Evolutionary conservation across 495 filamentous ascomycete species (phyloP), one percentile per base, ranked within the genome.

Genomic region (Bacidia rubella): DNA sequence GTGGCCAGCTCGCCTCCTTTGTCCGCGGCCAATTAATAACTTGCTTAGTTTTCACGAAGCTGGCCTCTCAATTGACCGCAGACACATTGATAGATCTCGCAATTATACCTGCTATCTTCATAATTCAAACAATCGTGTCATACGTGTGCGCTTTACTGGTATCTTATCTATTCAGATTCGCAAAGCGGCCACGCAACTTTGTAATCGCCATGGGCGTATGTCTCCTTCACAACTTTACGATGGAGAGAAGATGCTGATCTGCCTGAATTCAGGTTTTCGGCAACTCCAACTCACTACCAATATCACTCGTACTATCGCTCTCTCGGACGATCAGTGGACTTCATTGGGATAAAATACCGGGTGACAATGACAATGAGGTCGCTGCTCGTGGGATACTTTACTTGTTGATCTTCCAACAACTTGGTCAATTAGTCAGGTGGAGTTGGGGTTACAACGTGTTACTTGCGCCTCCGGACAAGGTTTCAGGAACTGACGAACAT

Each of bases 381-480:
- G 89, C 81, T 9, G 90, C 92, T 1, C 79, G 92, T 22, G 92
- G 92, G 47, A 97, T 98, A 53, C 71, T 98, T 2, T 98, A 98
- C 60, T 74, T 98, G 11, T 72, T 98, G 51, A 94, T 98, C 58
- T 98, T 98, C 68, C 92, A 97, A 69, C 92, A 98, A 64, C 78
- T 98, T 17, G 92, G 92, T 21, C 92, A 98, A 65, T 73, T 96
- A 20, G 82, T 98, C 45, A 76, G 92, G 50, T 98, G 92, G 92
- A 96, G 86, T 57, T 98, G 93, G 93, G 92, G 92, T 9, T 96
- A 93, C 61, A 87, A 95, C 60, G 79, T 97, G 40, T 70, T 98
- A 15, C 73, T 98, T 7, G 89, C 88, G 15, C 87, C 88, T 2
- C 80, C 82, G 53, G 76, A 80, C 23, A 82, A 83, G 53, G 83